Base-by-base conservation (phyloP, 768 basidiomycete genomes). In the Hebeloma cylindrosporum region DNA sequence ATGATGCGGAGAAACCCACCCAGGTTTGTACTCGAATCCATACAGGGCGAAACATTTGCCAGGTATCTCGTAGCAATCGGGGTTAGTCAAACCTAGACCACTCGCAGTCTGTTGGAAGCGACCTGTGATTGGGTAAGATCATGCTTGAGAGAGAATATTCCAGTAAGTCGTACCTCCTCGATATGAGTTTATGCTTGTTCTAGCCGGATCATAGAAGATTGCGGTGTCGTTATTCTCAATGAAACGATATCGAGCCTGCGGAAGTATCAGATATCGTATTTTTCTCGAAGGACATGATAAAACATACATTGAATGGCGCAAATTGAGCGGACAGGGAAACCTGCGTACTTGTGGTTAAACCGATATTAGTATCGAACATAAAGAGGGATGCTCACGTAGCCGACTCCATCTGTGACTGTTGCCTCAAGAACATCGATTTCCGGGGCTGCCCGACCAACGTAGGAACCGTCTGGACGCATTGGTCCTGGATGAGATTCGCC, bases 351-450 rank as follows among this genome's bases (percentile, higher is more conserved):
- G 13, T 22, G 25, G 27, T 27, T 18, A 40, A 29, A 18, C 6
- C 5, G 16, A 21, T 18, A 39, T 2, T 25, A 14, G 16, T 4
- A 31, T 43, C 26, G 8, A 28, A 18, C 21, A 42, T 2, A 10
- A 27, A 23, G 14, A 11, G 26, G 3, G 9, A 23, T 47, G 22
- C 47, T 30, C 33, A 65, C 64, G 47, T 64, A 47, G 21, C 65
- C 66, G 7, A 62, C 43, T 2, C 56, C 60, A 11, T 57, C 55
- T 3, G 62, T 59, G 4, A 69, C 60, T 8, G 62, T 61, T 7
- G 82, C 81, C 60, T 86, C 83, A 41, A 86, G 68, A 46, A 83
- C 64, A 59, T 85, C 83, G 44, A 85, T 82, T 55, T 85, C 82
- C 4, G 83, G 83, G 9, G 83, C 80, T 7, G 75, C 58, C 17